Conservation (phyloP, 1,284 basidiomycete genomes). For the Trichosporon sp. region DNA sequence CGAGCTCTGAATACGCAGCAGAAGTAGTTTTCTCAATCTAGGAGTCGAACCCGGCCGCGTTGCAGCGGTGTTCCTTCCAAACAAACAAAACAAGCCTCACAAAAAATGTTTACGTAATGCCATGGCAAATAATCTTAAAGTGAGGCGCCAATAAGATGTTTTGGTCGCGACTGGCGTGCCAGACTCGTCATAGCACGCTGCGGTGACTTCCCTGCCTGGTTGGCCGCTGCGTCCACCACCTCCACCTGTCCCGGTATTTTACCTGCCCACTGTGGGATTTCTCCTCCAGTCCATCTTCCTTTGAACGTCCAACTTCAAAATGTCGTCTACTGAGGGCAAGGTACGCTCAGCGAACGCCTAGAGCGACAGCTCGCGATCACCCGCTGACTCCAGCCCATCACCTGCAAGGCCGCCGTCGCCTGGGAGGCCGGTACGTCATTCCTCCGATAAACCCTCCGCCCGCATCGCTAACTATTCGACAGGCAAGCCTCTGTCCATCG, state of each 20-base stretch:
- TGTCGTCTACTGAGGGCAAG: slow-evolving; percentile 31
- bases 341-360: neutral
- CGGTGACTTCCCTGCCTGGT: neutral
- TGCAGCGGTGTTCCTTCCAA: no score
- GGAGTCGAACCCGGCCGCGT: slow-evolving; percentile 9
- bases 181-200: neutral
- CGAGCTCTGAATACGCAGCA: no score
- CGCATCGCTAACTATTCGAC: neutral
- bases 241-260: neutral
- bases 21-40: neutral
- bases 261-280: neutral
- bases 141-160: no score
- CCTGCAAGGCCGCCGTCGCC: slow-evolving; percentile 92
- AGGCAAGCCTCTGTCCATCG: slow-evolving; percentile 77
- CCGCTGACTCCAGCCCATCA: slow-evolving; percentile 63
- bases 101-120: no score
- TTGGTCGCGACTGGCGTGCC: neutral
- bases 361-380: no score
- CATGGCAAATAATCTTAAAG: no score
- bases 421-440: slow-evolving; percentile 78
- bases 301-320: slow-evolving; percentile 10
- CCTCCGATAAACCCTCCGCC: neutral
- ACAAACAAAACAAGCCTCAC: no score
- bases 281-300: slow-evolving; percentile 3
- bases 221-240: neutral